These are phyloP conservation scores for Gypsophila paniculata DNA, from an alignment of 179 eudicot species.

Conservation along the genomic window DNA sequence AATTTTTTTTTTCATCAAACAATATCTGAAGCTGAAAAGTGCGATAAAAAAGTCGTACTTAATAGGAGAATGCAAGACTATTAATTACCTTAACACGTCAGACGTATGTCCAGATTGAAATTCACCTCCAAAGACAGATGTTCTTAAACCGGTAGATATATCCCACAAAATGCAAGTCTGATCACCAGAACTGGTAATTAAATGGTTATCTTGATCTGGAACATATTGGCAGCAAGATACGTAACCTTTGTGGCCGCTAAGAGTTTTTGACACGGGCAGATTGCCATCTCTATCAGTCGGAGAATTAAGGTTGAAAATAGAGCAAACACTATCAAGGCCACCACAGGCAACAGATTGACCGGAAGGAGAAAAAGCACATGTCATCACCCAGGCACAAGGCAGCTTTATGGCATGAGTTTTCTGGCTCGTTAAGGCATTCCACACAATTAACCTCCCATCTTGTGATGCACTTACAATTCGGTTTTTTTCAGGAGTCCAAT, in stretches of 20 bases:
- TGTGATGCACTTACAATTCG: slow-evolving; percentile 95
- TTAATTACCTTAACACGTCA: slow-evolving; percentile 71
- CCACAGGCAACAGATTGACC: slow-evolving; percentile 96
- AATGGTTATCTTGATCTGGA: slow-evolving; percentile 77
- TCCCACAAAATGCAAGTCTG: slow-evolving; percentile 93
- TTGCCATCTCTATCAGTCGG: slow-evolving; percentile 71
- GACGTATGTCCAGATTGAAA: slow-evolving; percentile 92
- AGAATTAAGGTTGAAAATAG: slow-evolving; percentile 80
- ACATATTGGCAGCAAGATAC: slow-evolving; percentile 90
- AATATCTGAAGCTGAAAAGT: neutral
- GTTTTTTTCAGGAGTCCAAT: slow-evolving; percentile 86
- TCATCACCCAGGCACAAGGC: slow-evolving; percentile 99
- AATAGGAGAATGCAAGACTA: slow-evolving; percentile 1
- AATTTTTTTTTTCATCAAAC: neutral
- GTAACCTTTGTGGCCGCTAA: slow-evolving; percentile 92
- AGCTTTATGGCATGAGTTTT: slow-evolving; percentile 91
- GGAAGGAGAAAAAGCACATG: slow-evolving; percentile 89
- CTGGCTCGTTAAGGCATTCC: slow-evolving; percentile 97
- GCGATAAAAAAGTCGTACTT: neutral
- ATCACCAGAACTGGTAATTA: slow-evolving; percentile 90
- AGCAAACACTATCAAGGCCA: slow-evolving; percentile 87
- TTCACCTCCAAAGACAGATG: slow-evolving; percentile 97
- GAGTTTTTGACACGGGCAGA: slow-evolving; percentile 70
- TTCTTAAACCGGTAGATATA: slow-evolving; percentile 77
- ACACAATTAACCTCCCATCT: slow-evolving; percentile 90